phyloP scores from a whole-genome alignment of 169 alveolate species.

The Cyclospora cayetanensis region DNA sequence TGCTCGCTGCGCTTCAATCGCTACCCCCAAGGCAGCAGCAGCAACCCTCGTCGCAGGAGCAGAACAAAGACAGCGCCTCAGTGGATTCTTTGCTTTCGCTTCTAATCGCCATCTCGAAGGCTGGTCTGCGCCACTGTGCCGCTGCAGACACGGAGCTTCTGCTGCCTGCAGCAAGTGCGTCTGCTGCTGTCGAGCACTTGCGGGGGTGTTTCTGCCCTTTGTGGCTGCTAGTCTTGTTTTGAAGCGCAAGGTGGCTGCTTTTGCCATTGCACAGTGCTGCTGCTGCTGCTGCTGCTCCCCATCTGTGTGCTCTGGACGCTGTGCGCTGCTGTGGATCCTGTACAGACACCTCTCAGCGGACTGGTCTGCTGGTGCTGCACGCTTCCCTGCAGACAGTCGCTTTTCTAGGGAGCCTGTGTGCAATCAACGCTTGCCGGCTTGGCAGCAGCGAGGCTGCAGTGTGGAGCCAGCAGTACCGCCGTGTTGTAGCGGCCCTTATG shows the following conservation, averaged over 20 bases:
- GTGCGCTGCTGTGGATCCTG: too few relatives aligned
- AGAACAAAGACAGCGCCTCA: background rate
- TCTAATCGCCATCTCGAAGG: background rate
- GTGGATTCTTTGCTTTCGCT: slow-evolving; percentile 44
- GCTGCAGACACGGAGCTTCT: slow-evolving; percentile 32
- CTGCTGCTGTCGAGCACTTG: background rate
- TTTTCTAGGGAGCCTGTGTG: slow-evolving; percentile 37
- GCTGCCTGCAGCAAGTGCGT: slow-evolving; percentile 58
- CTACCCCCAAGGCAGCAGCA: background rate
- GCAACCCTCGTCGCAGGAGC: background rate
- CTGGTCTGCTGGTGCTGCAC: slow-evolving; percentile 25
- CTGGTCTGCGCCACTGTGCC: slow-evolving; percentile 34
- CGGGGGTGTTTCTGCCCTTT: background rate
- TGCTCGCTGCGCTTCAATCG: slow-evolving; percentile 6
- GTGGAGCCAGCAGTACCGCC: slow-evolving; percentile 38
- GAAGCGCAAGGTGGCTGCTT: background rate
- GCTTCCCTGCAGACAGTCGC: slow-evolving; percentile 54
- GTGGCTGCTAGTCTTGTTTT: background rate
- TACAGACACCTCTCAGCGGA: slow-evolving; percentile 60
- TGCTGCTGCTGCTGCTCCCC: background rate
- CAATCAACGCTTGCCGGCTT: slow-evolving; percentile 8
- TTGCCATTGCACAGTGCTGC: background rate
- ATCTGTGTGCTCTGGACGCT: background rate
- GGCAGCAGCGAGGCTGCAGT: slow-evolving; percentile 14
- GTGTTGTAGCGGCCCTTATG: background rate